Percentiles rank a stretch among this genome's conserved stretches.
phyloP scores from a whole-genome alignment of 106 monocot species.

The Acorus calamus region DNA sequence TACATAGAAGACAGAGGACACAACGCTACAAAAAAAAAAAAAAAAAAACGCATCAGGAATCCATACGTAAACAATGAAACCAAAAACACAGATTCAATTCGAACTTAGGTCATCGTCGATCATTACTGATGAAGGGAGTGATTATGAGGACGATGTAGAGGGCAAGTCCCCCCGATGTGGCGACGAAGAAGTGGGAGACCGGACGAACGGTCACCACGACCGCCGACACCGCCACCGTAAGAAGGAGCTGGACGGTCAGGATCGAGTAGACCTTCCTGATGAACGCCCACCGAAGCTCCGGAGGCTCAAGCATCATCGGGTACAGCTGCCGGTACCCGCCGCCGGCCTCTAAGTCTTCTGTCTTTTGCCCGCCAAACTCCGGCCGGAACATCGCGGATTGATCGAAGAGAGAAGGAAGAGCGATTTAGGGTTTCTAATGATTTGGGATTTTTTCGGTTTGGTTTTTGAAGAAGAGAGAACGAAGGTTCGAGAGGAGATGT shows the following conservation, averaged over 20 bases:
- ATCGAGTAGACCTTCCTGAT: constrained; percentile 83
- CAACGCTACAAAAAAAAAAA: constrained; percentile 34
- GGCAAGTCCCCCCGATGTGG: constrained; percentile 41
- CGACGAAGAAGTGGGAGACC: constrained; percentile 62
- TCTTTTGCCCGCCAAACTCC: no score
- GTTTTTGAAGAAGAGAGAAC: no score
- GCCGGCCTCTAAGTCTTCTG: constrained; percentile 44
- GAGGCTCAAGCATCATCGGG: constrained; percentile 71
- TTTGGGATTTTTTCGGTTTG: no score
- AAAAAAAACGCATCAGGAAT: not conserved
- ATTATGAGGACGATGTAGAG: constrained; percentile 70
- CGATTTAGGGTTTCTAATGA: no score
- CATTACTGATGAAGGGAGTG: constrained; percentile 46
- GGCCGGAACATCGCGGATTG: no score
- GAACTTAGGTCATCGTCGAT: not conserved
- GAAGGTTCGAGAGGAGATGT: no score
- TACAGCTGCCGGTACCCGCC: constrained; percentile 36
- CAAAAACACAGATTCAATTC: constrained; percentile 2
- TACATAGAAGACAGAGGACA: constrained; percentile 59
- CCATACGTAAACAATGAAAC: not conserved
- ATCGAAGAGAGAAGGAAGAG: no score
- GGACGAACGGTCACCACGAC: constrained; percentile 53
- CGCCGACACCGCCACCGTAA: constrained; percentile 55
- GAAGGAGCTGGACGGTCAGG: constrained; percentile 54
- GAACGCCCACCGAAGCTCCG: constrained; percentile 80